Conservation (phyloP, 257 asterid species). For the Forsythia suspensa region DNA sequence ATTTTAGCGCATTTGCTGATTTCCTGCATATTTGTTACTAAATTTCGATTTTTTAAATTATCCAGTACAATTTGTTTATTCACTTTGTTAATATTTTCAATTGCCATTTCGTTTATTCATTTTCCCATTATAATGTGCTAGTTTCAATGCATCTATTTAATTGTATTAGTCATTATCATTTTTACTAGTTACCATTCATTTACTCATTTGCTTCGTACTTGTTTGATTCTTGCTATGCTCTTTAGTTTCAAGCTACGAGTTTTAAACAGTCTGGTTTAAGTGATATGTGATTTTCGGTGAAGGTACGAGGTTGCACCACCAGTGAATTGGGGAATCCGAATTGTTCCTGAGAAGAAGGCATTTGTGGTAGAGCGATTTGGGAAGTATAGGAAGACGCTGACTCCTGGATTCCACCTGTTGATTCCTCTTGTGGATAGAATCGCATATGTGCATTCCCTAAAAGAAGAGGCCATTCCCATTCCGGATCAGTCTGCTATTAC, state of each 20-base stretch:
- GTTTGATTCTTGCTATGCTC: neutral
- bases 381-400: slow-evolving; percentile 69
- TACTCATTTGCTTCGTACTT: neutral
- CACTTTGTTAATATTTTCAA: neutral
- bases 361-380: slow-evolving; percentile 85
- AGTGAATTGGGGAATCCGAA: slow-evolving; percentile 75
- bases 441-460: slow-evolving; percentile 82
- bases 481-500: slow-evolving; percentile 85
- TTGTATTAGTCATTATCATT: neutral
- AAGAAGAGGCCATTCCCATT: slow-evolving; percentile 81
- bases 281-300: slow-evolving; percentile 14
- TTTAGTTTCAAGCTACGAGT: neutral
- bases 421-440: slow-evolving; percentile 81
- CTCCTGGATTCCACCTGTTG: slow-evolving; percentile 81
- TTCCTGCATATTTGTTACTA: slow-evolving; percentile 4
- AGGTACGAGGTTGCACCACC: slow-evolving; percentile 67
- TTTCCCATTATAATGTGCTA: neutral
- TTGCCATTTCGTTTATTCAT: neutral
- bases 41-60: neutral
- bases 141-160: neutral
- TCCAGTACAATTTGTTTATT: neutral
- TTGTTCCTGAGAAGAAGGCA: slow-evolving; percentile 90
- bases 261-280: neutral
- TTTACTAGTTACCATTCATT: neutral
- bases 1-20: neutral